Conservation (phyloP, 495 filamentous ascomycete genomes). For the Neurospora sp. region DNA sequence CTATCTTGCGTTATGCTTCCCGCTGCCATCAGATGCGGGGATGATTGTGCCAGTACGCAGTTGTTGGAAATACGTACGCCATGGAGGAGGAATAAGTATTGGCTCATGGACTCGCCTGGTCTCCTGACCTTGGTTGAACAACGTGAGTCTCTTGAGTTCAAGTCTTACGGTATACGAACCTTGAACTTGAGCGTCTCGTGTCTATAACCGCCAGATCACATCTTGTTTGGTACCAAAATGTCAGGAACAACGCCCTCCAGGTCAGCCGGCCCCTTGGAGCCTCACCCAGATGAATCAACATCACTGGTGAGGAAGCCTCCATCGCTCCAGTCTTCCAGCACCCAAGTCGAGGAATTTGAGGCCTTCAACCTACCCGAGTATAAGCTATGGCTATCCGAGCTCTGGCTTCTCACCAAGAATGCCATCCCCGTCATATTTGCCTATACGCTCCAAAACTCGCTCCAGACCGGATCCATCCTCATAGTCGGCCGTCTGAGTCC, state of each 20-base stretch:
- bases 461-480: conserved; percentile 78
- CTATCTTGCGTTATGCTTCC: neutral
- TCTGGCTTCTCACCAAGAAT: conserved; percentile 55
- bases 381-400: conserved; percentile 45
- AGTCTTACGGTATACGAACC: neutral
- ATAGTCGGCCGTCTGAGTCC: conserved; percentile 72
- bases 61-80: neutral
- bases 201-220: neutral
- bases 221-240: neutral
- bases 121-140: neutral
- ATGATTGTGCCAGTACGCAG: neutral
- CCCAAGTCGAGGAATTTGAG: conserved; percentile 1
- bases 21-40: neutral
- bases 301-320: conserved; percentile 37
- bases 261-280: conserved; percentile 2
- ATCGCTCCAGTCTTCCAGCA: conserved; percentile 3
- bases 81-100: neutral
- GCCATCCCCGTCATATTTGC: conserved; percentile 79
- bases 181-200: neutral
- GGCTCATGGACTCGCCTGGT: neutral
- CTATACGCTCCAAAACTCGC: conserved; percentile 80
- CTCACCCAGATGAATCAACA: conserved; percentile 31
- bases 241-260: neutral
- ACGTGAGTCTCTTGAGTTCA: neutral
- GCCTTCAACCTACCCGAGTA: conserved; percentile 1